phyloP scores from a whole-genome alignment of 208 protist genomes.

The Trypanosoma melophagium region DNA sequence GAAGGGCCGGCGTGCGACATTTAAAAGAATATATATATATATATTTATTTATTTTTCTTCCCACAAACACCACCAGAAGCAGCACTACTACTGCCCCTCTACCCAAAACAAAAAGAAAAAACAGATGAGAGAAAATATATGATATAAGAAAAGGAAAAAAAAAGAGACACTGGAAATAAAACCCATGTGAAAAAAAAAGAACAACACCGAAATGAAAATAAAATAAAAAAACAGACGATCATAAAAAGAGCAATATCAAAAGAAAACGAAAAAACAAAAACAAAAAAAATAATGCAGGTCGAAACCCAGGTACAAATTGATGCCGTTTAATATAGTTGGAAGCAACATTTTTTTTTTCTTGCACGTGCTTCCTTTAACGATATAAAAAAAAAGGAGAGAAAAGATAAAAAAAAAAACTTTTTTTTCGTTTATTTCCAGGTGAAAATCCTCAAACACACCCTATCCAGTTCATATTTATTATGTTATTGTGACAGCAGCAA shows the following conservation, averaged over 20 bases:
- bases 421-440: background rate
- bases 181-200: background rate
- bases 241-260: background rate
- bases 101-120: background rate
- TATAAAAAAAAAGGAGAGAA: background rate
- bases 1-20: conserved; percentile 28
- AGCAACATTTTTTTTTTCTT: no score
- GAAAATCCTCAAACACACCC: background rate
- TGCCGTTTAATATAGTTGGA: no score
- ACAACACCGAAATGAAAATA: background rate
- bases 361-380: background rate
- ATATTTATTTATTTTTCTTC: background rate
- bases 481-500: background rate
- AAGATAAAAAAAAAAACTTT: conserved; percentile 8
- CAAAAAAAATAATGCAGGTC: background rate
- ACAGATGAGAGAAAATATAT: background rate
- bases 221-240: background rate
- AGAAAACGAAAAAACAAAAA: conserved; percentile 1
- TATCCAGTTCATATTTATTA: background rate
- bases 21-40: background rate
- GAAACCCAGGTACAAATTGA: no score
- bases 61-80: background rate
- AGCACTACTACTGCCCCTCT: background rate
- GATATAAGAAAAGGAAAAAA: background rate
- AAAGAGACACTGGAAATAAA: background rate